A percentile compares a stretch with the other conserved stretches of the same genome.
Conservation (phyloP, 1,284 basidiomycete species). For the Cerioporus squamosus region DNA sequence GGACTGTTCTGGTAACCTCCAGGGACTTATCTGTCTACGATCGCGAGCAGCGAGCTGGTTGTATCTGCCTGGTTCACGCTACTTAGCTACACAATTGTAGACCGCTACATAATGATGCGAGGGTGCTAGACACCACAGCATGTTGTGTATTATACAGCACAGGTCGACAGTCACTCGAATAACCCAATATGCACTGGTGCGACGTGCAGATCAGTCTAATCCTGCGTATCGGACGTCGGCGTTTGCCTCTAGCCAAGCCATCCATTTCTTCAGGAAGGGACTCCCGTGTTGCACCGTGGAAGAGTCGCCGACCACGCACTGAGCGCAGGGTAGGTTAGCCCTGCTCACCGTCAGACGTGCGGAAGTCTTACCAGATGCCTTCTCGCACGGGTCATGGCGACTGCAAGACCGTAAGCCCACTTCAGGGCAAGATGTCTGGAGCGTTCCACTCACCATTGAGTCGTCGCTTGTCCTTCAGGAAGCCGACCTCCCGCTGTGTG, state of each 20-base stretch:
- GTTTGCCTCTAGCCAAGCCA: slow-evolving; percentile 86
- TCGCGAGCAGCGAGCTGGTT: background rate
- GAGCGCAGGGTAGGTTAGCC: slow-evolving; percentile 36
- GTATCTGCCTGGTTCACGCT: background rate
- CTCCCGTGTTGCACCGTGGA: slow-evolving; percentile 86
- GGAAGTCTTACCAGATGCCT: slow-evolving; percentile 86
- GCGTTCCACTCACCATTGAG: slow-evolving; percentile 71
- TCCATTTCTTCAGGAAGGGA: slow-evolving; percentile 85
- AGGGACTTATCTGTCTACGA: background rate
- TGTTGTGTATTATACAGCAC: slow-evolving; percentile 5
- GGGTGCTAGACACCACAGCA: slow-evolving; percentile 14
- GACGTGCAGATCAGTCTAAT: slow-evolving; percentile 42
- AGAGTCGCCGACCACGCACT: slow-evolving; percentile 93
- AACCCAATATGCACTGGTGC: background rate
- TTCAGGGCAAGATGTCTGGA: background rate
- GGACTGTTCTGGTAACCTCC: background rate
- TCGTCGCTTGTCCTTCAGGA: slow-evolving; percentile 87
- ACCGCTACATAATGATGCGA: slow-evolving; percentile 13
- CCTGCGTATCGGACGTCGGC: slow-evolving; percentile 89
- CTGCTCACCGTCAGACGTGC: slow-evolving; percentile 25
- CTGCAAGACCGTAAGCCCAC: slow-evolving; percentile 38
- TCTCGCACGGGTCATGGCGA: slow-evolving; percentile 93
- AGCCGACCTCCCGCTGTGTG: slow-evolving; percentile 82
- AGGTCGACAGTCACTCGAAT: background rate
- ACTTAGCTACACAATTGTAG: slow-evolving; percentile 5